A percentile compares a stretch with the other conserved stretches of the same genome.
These are phyloP conservation scores for Pistacia integerrima DNA, from an alignment of 345 rosid genomes.

Conservation along the genomic window DNA sequence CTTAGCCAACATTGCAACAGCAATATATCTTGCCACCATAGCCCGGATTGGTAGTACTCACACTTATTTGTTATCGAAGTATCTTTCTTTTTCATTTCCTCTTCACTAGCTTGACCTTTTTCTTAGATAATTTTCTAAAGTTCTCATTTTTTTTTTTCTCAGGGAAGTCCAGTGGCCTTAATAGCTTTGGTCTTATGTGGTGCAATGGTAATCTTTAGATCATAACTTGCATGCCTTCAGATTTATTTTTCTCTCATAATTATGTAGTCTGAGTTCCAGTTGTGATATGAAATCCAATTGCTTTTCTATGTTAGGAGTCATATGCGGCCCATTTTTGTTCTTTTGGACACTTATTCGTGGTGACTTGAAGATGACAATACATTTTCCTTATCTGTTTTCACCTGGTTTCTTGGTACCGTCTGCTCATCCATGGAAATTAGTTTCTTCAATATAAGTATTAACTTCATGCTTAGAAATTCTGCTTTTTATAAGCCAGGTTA, in stretches of 20 bases:
- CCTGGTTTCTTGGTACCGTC: slow-evolving; percentile 81
- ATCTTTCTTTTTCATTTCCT: slow-evolving; percentile 6
- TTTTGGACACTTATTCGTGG: slow-evolving; percentile 84
- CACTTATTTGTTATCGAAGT: not conserved
- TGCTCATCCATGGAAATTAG: slow-evolving; percentile 6
- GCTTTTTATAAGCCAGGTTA: not conserved
- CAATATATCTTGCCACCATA: slow-evolving; percentile 89
- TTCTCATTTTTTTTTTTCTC: slow-evolving; percentile 24
- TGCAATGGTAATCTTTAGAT: slow-evolving; percentile 70
- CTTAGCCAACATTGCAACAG: slow-evolving; percentile 84
- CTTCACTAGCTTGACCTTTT: slow-evolving; percentile 17
- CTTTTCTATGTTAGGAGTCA: slow-evolving; percentile 53
- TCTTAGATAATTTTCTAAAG: slow-evolving; percentile 8
- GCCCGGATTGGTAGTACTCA: slow-evolving; percentile 72
- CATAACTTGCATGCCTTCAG: slow-evolving; percentile 9
- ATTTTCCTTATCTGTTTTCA: slow-evolving; percentile 68
- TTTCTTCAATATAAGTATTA: not conserved
- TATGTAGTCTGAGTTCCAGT: slow-evolving; percentile 5
- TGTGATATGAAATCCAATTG: slow-evolving; percentile 18
- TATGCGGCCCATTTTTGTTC: slow-evolving; percentile 85
- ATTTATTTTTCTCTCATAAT: slow-evolving; percentile 3
- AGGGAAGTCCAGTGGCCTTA: slow-evolving; percentile 98
- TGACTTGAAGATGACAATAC: slow-evolving; percentile 61
- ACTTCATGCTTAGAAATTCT: not conserved
- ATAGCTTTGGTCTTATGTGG: slow-evolving; percentile 99